phyloP scores from a whole-genome alignment of 2,329 filamentous ascomycete genomes.

The Stagonosporopsis tanaceti region DNA sequence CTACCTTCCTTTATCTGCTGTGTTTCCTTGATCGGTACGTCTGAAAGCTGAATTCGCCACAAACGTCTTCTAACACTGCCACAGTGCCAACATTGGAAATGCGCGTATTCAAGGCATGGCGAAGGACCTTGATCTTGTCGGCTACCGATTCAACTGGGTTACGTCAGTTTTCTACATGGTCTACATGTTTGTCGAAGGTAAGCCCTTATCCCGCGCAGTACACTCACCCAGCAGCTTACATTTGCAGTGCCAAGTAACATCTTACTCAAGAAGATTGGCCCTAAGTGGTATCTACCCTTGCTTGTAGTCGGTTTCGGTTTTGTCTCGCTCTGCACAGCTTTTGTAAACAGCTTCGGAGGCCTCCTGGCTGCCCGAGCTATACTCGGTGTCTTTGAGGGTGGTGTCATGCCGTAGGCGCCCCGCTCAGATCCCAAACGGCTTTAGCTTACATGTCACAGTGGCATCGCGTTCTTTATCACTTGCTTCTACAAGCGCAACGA shows the following conservation, averaged over 20 bases:
- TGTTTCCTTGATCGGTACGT: constrained; percentile 57
- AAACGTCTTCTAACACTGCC: constrained; percentile 14
- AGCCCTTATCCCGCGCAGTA: neutral
- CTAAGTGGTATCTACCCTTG: constrained; percentile 61
- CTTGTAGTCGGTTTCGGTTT: constrained; percentile 65
- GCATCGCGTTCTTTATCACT: constrained; percentile 64
- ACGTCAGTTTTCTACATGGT: constrained; percentile 67
- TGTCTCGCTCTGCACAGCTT: constrained; percentile 63
- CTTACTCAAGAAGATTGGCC: constrained; percentile 62
- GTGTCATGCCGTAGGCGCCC: constrained; percentile 60
- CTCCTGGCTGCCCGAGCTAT: constrained; percentile 59
- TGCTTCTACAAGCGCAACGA: constrained; percentile 66
- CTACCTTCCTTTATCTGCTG: constrained; percentile 63
- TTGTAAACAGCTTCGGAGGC: constrained; percentile 58
- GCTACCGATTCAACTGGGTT: constrained; percentile 65
- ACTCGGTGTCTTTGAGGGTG: constrained; percentile 65
- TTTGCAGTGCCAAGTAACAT: constrained; percentile 61
- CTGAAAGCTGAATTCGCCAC: neutral
- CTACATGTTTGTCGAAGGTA: constrained; percentile 61
- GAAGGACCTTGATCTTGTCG: constrained; percentile 57
- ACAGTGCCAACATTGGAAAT: constrained; percentile 59
- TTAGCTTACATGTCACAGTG: constrained; percentile 37
- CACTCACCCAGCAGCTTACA: neutral
- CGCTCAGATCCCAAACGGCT: neutral
- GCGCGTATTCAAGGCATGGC: constrained; percentile 64